Conservation (phyloP, 2,329 filamentous ascomycete genomes). For the Epichloe gansuensis region DNA sequence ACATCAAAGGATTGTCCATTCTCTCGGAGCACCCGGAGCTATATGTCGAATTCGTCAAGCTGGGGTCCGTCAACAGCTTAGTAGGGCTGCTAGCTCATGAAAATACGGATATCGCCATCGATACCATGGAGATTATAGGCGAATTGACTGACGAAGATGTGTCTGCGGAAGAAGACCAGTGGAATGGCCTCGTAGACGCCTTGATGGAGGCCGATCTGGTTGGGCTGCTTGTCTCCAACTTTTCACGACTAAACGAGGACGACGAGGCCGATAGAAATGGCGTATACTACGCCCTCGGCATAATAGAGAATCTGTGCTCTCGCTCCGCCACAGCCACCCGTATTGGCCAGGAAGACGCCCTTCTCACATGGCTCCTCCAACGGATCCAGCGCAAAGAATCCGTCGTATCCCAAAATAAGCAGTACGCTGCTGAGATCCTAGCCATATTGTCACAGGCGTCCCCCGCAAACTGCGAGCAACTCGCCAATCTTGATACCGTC, state of each 20-base stretch:
- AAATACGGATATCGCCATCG: slow-evolving; percentile 93
- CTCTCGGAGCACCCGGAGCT: slow-evolving; percentile 77
- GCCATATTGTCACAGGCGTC: slow-evolving; percentile 79
- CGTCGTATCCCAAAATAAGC: slow-evolving; percentile 75
- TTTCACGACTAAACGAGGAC: slow-evolving; percentile 68
- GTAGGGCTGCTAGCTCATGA: slow-evolving; percentile 82
- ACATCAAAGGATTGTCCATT: slow-evolving; percentile 77
- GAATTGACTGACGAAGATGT: slow-evolving; percentile 94
- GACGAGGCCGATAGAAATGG: slow-evolving; percentile 62
- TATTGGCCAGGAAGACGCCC: slow-evolving; percentile 54
- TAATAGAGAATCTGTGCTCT: slow-evolving; percentile 79
- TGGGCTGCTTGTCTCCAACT: slow-evolving; percentile 63
- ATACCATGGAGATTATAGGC: slow-evolving; percentile 74
- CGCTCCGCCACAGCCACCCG: slow-evolving; percentile 54
- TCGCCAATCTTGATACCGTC: slow-evolving; percentile 57
- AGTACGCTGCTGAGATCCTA: slow-evolving; percentile 85
- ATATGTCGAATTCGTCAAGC: slow-evolving; percentile 66
- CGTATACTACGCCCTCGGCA: slow-evolving; percentile 71
- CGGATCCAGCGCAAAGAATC: slow-evolving; percentile 60
- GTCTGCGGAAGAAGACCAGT: slow-evolving; percentile 65
- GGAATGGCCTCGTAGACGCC: slow-evolving; percentile 61
- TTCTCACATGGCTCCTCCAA: slow-evolving; percentile 66
- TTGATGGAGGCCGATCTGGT: slow-evolving; percentile 59
- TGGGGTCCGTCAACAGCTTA: slow-evolving; percentile 61
- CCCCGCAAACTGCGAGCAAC: slow-evolving; percentile 46